Percentiles rank a stretch among this genome's conserved stretches.
Evolutionary conservation across 768 basidiomycete genomes (phyloP).

Genomic region (Pleurotus sapidus): DNA sequence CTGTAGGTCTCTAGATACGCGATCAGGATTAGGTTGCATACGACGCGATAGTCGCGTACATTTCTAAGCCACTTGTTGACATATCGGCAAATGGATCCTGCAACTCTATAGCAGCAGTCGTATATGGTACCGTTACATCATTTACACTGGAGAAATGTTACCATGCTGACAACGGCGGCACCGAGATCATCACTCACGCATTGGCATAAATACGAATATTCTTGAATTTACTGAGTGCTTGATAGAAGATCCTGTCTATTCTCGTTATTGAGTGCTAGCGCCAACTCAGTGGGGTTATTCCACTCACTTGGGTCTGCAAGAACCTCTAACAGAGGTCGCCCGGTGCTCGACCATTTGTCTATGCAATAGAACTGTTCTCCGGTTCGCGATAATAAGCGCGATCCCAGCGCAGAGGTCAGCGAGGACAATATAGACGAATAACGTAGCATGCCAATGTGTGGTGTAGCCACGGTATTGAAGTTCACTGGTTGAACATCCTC

Average conservation of each 20-base stretch:
- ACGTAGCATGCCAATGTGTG: constrained; percentile 72
- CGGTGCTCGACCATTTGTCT: constrained; percentile 70
- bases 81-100: constrained; percentile 64
- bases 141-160: constrained; percentile 43
- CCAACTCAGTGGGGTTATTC: no score
- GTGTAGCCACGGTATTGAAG: constrained; percentile 83
- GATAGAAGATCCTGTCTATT: constrained; percentile 71
- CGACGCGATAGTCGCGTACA: constrained; percentile 39
- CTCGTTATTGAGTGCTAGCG: no score
- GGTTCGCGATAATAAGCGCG: constrained; percentile 70
- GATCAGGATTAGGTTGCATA: constrained; percentile 2
- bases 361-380: constrained; percentile 76
- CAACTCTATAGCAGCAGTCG: constrained; percentile 71
- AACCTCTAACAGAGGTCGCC: constrained; percentile 66
- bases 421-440: constrained; percentile 59
- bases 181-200: constrained; percentile 41
- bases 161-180: not conserved
- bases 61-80: constrained; percentile 52
- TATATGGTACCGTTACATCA: constrained; percentile 80
- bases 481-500: constrained; percentile 67
- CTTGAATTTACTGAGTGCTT: constrained; percentile 64
- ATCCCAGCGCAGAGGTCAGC: constrained; percentile 54
- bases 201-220: constrained; percentile 81
- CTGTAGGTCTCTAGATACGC: constrained; percentile 45
- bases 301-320: constrained; percentile 75